phyloP scores from a whole-genome alignment of 345 rosid species.

The Syzygium oleosum region DNA sequence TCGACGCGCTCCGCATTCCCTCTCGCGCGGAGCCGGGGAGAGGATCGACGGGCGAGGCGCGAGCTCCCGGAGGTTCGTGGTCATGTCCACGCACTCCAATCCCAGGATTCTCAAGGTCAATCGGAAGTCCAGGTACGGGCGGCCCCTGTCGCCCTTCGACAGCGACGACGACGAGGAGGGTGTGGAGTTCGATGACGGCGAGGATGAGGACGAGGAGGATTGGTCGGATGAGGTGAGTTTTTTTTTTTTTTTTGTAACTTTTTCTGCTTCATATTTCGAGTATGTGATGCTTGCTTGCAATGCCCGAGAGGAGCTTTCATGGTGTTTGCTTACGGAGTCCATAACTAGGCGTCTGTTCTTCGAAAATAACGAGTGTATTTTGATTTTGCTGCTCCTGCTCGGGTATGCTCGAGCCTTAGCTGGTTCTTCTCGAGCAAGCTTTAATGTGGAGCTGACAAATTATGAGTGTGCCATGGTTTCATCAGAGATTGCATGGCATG shows the following conservation, averaged over 20 bases:
- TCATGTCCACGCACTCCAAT: slow-evolving; percentile 56
- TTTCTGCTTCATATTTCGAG: neutral
- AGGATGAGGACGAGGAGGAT: slow-evolving; percentile 20
- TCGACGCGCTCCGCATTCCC: neutral
- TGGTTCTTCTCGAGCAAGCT: neutral
- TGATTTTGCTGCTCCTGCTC: neutral
- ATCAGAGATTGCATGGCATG: neutral
- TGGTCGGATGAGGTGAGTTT: slow-evolving; percentile 57
- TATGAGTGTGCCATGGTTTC: neutral
- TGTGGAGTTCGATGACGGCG: slow-evolving; percentile 20
- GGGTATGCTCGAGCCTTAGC: neutral
- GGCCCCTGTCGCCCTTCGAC: slow-evolving; percentile 34
- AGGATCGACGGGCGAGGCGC: neutral
- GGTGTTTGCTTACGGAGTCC: neutral
- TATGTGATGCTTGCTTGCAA: neutral
- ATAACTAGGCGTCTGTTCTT: neutral
- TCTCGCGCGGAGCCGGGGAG: neutral
- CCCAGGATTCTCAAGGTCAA: slow-evolving; percentile 72
- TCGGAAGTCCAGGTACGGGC: slow-evolving; percentile 54
- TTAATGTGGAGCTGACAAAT: neutral
- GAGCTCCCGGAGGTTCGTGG: slow-evolving; percentile 28
- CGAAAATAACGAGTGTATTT: neutral
- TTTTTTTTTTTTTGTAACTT: neutral
- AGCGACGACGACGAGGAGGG: slow-evolving; percentile 28
- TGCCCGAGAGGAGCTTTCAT: neutral